A percentile compares a stretch with the other conserved stretches of the same genome.
These are phyloP conservation scores for Camelina hispida DNA, from an alignment of 345 rosid genomes.

Conservation along the genomic window DNA sequence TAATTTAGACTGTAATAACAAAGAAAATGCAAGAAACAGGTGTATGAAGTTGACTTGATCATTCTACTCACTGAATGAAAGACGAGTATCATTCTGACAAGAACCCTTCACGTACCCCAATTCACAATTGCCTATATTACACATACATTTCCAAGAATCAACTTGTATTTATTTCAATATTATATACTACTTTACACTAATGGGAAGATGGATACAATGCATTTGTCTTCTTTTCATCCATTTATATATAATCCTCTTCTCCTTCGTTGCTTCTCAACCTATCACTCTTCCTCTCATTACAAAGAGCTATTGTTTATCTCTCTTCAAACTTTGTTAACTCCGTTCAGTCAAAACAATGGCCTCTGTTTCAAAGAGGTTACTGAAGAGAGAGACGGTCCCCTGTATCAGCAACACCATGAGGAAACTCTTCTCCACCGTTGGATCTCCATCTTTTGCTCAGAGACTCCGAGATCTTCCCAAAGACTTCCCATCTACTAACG, in stretches of 20 bases:
- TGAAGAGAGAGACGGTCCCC: conserved; percentile 49
- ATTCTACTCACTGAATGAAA: background rate
- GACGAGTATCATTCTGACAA: conserved; percentile 21
- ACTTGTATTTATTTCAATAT: background rate
- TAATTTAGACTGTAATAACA: background rate
- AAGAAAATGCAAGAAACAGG: background rate
- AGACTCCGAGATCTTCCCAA: conserved; percentile 77
- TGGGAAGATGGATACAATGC: conserved; percentile 29
- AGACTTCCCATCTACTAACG: conserved; percentile 63
- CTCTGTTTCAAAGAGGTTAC: conserved; percentile 45
- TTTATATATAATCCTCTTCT: conserved; percentile 15
- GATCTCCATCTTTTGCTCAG: conserved; percentile 60
- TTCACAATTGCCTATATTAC: background rate
- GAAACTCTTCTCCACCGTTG: conserved; percentile 54
- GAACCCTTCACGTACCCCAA: conserved; percentile 6
- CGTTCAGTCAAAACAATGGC: conserved; percentile 52
- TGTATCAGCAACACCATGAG: conserved; percentile 35
- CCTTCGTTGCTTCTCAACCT: conserved; percentile 29
- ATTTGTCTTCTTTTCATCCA: conserved; percentile 20
- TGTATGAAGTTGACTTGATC: background rate
- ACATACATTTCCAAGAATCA: background rate
- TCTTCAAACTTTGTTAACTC: conserved; percentile 23
- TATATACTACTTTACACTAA: background rate
- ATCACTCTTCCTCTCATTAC: background rate
- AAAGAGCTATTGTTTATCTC: background rate